Base-by-base conservation (phyloP, 805 yeast genomes). In the Yamadazyma phyllophila region DNA sequence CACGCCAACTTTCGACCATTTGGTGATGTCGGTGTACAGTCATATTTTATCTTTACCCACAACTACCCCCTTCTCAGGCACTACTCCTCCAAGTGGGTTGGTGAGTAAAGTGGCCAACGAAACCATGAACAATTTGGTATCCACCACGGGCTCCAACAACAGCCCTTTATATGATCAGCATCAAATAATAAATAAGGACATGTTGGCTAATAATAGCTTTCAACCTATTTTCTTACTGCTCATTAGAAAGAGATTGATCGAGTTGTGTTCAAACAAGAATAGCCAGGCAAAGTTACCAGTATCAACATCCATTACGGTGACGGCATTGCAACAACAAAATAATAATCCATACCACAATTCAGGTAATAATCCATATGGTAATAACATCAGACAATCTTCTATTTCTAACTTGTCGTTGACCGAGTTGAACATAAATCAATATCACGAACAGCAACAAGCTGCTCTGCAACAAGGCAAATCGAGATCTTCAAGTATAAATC, bases 101-200 rank as follows among this genome's bases (percentile, higher is more conserved):
- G 75, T 66, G 16, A 65, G 73, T 33, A 66, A 63, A 47, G 73
- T 71, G n/a, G 74, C 75, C 29, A 65, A 65, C 49, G 76, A 71
- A 48, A 66, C 70, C 7, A 59, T 71, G 66, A 49, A 44, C 32
- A 54, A 49, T 39, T 52, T 70, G 41, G 49, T 67, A 10, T 34
- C 47, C 14, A 39, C 44, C 29, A 54, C 57, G 26, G 40, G 50
- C 27, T 42, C 47, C 20, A 55, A 49, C 33, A 54, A 55, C 32
- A 50, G 47, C 33, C 63, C 61, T 2, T 12, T 8, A 13, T 71
- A 57, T 50, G 77, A 71, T 52, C 54, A 55, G 7, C 71, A 69
- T 43, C 52, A 61, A 34, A 54, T 68, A 24, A 57, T 71, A 13
- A 63, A 52, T 45, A 48, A 52, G 11, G 76, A 71, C 2, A 57